phyloP scores from a whole-genome alignment of 1,284 basidiomycete species.

The Malassezia obtusa region DNA sequence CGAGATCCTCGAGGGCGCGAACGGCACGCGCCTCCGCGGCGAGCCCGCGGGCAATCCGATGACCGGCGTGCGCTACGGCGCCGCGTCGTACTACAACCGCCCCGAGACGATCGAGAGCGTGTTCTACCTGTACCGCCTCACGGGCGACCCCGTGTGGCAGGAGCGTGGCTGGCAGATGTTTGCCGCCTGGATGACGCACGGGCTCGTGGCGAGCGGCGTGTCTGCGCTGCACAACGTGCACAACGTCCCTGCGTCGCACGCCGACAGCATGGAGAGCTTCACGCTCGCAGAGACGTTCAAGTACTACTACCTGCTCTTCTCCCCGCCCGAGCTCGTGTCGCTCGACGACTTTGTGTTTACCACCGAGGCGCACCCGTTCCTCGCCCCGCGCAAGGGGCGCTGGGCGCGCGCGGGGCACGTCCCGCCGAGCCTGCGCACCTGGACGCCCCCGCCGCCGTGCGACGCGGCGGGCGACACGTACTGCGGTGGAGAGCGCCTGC shows the following conservation, averaged over 20 bases:
- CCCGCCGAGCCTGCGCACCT: neutral
- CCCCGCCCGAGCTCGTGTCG: conserved; percentile 52
- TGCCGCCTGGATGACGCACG: conserved; percentile 52
- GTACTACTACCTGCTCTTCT: conserved; percentile 50
- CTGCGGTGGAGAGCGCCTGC: conserved; percentile 31
- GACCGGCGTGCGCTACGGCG: conserved; percentile 33
- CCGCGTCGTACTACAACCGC: conserved; percentile 41
- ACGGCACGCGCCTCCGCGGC: conserved; percentile 26
- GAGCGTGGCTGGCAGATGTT: conserved; percentile 58
- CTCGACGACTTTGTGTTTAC: conserved; percentile 56
- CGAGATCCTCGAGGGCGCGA: conserved; percentile 19
- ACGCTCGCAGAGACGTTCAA: conserved; percentile 55
- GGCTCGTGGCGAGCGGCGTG: conserved; percentile 49
- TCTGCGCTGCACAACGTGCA: conserved; percentile 51
- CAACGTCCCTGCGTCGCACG: conserved; percentile 29
- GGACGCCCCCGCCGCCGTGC: conserved; percentile 8
- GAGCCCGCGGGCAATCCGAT: conserved; percentile 31
- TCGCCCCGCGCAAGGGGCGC: conserved; percentile 30
- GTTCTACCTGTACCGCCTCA: conserved; percentile 54
- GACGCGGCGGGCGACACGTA: conserved; percentile 18
- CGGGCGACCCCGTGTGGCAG: conserved; percentile 54
- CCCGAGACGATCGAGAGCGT: conserved; percentile 57
- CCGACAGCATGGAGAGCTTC: conserved; percentile 53
- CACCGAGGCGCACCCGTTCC: conserved; percentile 49
- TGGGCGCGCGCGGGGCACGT: conserved; percentile 25